Conservation (phyloP, 768 basidiomycete genomes). For the Trametopsis cervina region DNA sequence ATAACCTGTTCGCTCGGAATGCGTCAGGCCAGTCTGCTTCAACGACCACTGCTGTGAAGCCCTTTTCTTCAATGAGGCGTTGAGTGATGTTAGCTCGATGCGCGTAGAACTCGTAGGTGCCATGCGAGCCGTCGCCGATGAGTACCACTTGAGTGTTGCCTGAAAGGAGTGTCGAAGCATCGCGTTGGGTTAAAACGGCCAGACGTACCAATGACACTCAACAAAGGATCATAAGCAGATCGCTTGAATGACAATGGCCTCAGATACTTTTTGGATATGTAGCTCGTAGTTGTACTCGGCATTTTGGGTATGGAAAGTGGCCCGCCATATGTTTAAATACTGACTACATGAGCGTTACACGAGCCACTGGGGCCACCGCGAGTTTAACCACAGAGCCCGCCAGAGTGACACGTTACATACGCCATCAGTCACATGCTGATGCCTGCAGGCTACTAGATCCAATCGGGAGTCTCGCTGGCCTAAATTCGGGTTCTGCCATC, state of each 20-base stretch:
- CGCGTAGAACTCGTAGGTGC: conserved; percentile 25
- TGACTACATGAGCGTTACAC: no score
- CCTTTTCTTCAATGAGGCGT: conserved; percentile 23
- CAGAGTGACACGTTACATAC: no score
- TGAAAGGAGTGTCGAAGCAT: conserved; percentile 1
- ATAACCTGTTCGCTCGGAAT: conserved; percentile 21
- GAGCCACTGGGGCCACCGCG: no score
- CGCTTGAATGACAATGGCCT: conserved; percentile 13
- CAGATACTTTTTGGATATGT: conserved; percentile 12
- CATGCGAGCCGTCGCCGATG: conserved; percentile 26
- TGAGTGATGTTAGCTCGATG: conserved; percentile 25
- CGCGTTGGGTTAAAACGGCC: neutral
- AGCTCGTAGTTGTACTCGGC: conserved; percentile 4
- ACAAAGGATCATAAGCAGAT: conserved; percentile 17
- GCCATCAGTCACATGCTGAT: no score
- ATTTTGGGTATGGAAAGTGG: no score
- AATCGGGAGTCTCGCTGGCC: conserved; percentile 20
- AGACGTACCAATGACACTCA: conserved; percentile 18
- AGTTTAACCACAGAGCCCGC: no score
- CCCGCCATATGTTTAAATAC: no score
- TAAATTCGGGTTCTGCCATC: conserved; percentile 23
- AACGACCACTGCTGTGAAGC: conserved; percentile 22
- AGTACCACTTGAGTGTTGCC: conserved; percentile 22
- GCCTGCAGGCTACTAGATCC: conserved; percentile 24
- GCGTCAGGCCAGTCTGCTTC: conserved; percentile 30